Percentiles rank a stretch among this genome's conserved stretches.
Conservation (phyloP, 345 rosid genomes). For the Salix brachista region DNA sequence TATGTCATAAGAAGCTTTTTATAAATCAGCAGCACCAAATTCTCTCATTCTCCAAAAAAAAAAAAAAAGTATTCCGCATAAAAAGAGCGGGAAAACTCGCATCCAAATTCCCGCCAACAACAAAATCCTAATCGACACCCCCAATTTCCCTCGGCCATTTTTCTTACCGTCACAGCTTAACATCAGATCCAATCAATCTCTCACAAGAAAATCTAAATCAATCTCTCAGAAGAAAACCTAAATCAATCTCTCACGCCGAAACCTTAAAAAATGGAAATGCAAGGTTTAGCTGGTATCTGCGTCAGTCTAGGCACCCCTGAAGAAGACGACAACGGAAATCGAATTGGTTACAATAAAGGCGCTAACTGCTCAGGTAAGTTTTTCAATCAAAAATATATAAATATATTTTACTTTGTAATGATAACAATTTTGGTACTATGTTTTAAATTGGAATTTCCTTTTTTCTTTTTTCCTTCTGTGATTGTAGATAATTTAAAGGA, state of each 20-base stretch:
- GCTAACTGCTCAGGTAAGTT: conserved; percentile 55
- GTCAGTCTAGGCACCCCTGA: conserved; percentile 58
- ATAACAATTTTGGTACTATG: too few relatives aligned
- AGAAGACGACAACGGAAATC: conserved; percentile 45
- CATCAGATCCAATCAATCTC: neutral
- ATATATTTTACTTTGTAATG: neutral
- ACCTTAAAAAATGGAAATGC: conserved; percentile 37
- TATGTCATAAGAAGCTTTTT: neutral
- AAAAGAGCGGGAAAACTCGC: conserved; percentile 41
- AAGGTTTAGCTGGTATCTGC: conserved; percentile 64
- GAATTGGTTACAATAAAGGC: conserved; percentile 56
- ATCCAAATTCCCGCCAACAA: conserved; percentile 25
- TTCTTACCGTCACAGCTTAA: neutral
- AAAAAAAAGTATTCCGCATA: neutral
- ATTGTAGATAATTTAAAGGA: conserved; percentile 67
- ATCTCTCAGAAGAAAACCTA: neutral
- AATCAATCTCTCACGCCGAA: neutral
- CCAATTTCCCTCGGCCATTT: neutral
- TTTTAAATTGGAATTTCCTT: neutral
- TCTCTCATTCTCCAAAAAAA: neutral
- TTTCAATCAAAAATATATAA: neutral
- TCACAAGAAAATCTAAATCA: neutral
- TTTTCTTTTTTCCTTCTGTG: neutral
- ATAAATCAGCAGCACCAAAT: neutral
- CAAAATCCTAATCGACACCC: conserved; percentile 2